These are phyloP conservation scores for Ceriops decandra DNA, from an alignment of 345 rosid genomes.

Conservation along the genomic window DNA sequence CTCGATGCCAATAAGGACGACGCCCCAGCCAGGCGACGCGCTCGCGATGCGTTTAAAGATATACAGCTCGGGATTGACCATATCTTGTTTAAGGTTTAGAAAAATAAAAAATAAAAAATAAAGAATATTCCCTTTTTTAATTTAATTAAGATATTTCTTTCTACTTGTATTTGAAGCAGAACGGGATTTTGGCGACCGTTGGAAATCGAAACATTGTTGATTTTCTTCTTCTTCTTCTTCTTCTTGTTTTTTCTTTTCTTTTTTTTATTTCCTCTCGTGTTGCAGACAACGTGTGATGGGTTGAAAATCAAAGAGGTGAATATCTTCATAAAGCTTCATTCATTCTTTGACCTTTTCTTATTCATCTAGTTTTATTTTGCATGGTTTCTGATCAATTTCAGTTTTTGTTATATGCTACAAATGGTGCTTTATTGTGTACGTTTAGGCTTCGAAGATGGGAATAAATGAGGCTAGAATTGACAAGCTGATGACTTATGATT, in stretches of 20 bases:
- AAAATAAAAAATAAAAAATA: too few species aligned
- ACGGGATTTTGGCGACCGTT: too few species aligned
- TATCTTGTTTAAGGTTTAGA: slow-evolving; percentile 68
- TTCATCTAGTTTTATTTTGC: too few species aligned
- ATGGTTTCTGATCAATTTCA: too few species aligned
- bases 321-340: background rate
- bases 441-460: too few species aligned
- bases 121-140: too few species aligned
- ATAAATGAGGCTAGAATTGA: slow-evolving; percentile 4
- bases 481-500: background rate
- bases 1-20: slow-evolving; percentile 63
- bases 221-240: background rate
- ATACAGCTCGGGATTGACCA: slow-evolving; percentile 75
- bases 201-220: background rate
- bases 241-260: background rate
- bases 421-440: too few species aligned
- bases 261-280: background rate
- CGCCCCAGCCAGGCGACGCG: slow-evolving; percentile 65
- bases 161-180: too few species aligned
- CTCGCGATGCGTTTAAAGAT: slow-evolving; percentile 72
- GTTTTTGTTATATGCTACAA: too few species aligned
- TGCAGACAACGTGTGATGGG: slow-evolving; percentile 65
- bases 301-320: slow-evolving; percentile 73
- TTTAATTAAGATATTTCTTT: background rate
- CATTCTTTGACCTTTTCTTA: background rate